phyloP scores from a whole-genome alignment of 2,329 filamentous ascomycete genomes.

The Penicillium hordei region DNA sequence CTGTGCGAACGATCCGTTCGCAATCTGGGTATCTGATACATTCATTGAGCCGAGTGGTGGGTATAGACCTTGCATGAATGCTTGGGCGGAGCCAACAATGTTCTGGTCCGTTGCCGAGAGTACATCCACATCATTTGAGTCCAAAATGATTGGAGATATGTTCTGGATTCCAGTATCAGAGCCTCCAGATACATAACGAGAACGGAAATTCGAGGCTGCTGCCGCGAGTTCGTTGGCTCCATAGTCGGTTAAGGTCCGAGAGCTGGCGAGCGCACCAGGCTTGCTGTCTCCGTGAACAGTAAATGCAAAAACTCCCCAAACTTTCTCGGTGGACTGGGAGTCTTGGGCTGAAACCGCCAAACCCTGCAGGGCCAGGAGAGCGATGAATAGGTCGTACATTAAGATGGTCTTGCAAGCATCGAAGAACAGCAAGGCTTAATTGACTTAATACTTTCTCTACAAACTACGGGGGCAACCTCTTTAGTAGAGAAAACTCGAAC shows the following conservation, averaged over 20 bases:
- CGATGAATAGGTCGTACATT: conserved; percentile 1
- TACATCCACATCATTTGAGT: conserved; percentile 50
- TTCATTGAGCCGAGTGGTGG: conserved; percentile 48
- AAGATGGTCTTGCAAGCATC: conserved; percentile 14
- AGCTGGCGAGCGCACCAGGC: conserved; percentile 42
- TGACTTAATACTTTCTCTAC: background rate
- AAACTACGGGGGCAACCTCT: background rate
- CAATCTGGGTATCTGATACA: conserved; percentile 40
- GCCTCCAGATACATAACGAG: conserved; percentile 50
- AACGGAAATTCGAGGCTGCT: conserved; percentile 53
- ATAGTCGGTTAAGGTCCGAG: conserved; percentile 50
- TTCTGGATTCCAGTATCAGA: conserved; percentile 43
- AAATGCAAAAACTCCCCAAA: conserved; percentile 55
- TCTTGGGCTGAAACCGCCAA: conserved; percentile 27
- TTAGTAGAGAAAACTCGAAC: conserved; percentile 3
- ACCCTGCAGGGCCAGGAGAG: conserved; percentile 16
- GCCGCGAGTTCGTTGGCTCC: conserved; percentile 56
- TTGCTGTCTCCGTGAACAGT: conserved; percentile 57
- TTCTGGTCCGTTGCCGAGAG: conserved; percentile 50
- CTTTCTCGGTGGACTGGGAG: conserved; percentile 27
- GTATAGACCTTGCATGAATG: conserved; percentile 63
- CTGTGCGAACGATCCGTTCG: conserved; percentile 50
- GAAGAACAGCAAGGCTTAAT: background rate
- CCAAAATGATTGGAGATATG: conserved; percentile 47
- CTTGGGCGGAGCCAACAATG: conserved; percentile 55